Base-by-base conservation (phyloP, 148 eudicot genomes). In the Fagopyrum esculentum region DNA sequence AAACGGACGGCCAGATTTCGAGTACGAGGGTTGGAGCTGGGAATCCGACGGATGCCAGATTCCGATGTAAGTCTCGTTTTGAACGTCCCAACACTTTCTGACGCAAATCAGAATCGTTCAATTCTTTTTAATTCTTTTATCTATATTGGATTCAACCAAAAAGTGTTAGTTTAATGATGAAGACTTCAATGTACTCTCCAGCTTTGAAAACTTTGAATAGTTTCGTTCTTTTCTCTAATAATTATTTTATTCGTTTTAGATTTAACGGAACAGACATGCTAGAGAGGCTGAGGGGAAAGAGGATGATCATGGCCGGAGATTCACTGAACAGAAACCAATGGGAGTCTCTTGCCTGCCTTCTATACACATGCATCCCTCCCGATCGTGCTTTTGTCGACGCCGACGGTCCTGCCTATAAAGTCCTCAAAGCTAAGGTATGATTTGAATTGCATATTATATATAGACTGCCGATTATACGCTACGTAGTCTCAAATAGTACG, bases 301-400 rank as follows among this genome's bases (percentile, higher is more conserved):
- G 84, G 48, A 69, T 82, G 79, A 69, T 82, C 6, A 49, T 82
- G 5, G 81, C 75, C 9, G 84, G 84, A 16, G 84, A 82, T 50
- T 82, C 84, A 12, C 79, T 82, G 9, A 78, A 78, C 69, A 71
- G 81, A 72, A 82, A 82, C 81, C 77, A 64, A 50, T 82, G 79
- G 79, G 82, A 83, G 74, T 83, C 80, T 49, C 80, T 80, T 60
- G 85, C 80, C 77, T 83, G 82, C 63, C 82, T 83, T 55, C 82
- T 83, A 16, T 83, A 80, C 68, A 50, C 85, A n/a, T 60, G 61
- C 12, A 71, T 82, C 71, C 69, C 76, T 61, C 49, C 82, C 16
- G 75, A 80, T 35, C 75, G 54, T 9, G 76, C 82, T 74, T 52
- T 61, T 17, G 78, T 83, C 1, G 47, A 83, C 49, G 73, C 73